Percentiles rank a stretch among this genome's conserved stretches.
These are phyloP conservation scores for Crithidia thermophila DNA, from an alignment of 208 protist species.

Conservation along the genomic window DNA sequence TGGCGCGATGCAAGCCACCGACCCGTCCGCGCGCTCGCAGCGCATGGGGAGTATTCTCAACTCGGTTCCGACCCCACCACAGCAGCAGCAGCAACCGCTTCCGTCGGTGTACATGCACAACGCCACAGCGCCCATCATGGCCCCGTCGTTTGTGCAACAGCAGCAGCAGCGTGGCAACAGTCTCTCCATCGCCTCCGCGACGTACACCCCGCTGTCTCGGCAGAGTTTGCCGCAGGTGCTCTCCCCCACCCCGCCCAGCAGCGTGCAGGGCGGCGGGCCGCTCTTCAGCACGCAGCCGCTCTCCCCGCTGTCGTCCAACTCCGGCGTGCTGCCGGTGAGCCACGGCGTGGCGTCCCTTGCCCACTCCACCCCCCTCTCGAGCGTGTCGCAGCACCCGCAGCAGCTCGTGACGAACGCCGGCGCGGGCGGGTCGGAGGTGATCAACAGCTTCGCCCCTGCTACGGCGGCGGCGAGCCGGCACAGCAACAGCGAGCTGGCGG, in stretches of 20 bases:
- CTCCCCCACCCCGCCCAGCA: conserved; percentile 12
- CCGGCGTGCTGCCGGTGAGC: neutral
- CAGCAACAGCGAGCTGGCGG: neutral
- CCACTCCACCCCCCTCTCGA: conserved; percentile 11
- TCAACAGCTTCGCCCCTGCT: neutral
- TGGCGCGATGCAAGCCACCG: neutral
- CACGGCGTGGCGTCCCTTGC: neutral
- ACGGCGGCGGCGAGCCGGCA: conserved; percentile 3
- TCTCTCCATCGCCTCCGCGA: conserved; percentile 9
- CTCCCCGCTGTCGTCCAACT: conserved; percentile 4
- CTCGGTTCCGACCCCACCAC: neutral
- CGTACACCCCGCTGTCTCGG: conserved; percentile 1
- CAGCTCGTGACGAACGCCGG: conserved; percentile 1
- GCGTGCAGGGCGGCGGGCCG: neutral
- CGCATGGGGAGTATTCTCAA: conserved; percentile 6
- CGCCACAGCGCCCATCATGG: neutral
- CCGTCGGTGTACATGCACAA: neutral
- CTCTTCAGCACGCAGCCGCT: conserved; percentile 9
- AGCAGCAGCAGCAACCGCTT: conserved; percentile 1
- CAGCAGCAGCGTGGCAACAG: conserved; percentile 19
- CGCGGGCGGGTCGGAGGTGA: neutral
- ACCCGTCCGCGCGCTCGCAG: conserved; percentile 4
- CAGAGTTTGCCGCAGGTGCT: conserved; percentile 6
- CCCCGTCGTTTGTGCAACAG: conserved; percentile 5
- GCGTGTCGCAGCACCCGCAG: conserved; percentile 10